Conservation (phyloP, 208 protist genomes). For the Acanthamoeba healyi region DNA sequence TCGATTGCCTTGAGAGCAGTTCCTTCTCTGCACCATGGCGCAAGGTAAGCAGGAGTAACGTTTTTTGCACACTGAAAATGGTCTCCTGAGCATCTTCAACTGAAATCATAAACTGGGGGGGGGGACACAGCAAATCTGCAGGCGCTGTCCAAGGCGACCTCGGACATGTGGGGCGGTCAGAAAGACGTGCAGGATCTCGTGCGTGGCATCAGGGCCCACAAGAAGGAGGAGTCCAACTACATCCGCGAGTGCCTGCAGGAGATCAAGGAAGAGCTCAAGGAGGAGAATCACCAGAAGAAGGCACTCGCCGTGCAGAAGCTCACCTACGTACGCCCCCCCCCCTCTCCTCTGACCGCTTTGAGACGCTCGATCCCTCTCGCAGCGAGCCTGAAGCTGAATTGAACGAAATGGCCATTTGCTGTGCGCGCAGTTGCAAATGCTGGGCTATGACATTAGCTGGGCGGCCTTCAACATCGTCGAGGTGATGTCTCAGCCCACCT, state of each 20-base stretch:
- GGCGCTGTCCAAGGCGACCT: conserved; percentile 1
- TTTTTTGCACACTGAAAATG: too few species aligned
- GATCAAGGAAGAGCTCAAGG: conserved; percentile 96
- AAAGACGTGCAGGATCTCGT: conserved; percentile 95
- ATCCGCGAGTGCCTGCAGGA: conserved; percentile 95
- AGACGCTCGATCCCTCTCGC: not conserved
- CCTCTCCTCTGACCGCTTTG: not conserved
- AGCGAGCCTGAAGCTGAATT: not conserved
- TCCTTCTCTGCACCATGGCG: not conserved
- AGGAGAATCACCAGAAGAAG: conserved; percentile 93
- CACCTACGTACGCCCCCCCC: conserved; percentile 92
- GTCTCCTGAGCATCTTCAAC: too few species aligned
- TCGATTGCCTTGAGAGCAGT: too few species aligned
- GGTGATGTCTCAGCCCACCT: conserved; percentile 95
- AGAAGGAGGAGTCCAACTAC: conserved; percentile 93
- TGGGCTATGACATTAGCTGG: conserved; percentile 97
- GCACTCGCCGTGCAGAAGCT: conserved; percentile 97
- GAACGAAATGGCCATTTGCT: too few species aligned
- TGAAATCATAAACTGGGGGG: too few species aligned
- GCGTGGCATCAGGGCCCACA: conserved; percentile 94
- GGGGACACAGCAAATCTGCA: conserved; percentile 41
- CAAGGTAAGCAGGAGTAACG: not conserved
- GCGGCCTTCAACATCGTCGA: conserved; percentile 97
- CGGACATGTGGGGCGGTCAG: conserved; percentile 71
- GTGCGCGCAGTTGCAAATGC: conserved; percentile 98